These are phyloP conservation scores for Stereum hirsutum DNA, from an alignment of 1,284 basidiomycete genomes.

Conservation along the genomic window DNA sequence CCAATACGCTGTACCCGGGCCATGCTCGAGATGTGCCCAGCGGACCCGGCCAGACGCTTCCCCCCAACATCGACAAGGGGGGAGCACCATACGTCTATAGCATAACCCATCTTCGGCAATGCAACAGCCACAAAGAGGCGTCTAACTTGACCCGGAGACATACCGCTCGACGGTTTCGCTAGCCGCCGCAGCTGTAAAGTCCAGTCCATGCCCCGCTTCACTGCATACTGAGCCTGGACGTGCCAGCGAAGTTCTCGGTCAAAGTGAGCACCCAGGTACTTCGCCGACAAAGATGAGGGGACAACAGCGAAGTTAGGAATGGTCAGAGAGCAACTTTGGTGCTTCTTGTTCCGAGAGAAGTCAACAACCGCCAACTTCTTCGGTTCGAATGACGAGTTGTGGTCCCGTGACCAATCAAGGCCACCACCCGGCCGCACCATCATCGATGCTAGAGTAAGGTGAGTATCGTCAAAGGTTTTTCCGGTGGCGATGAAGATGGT, in stretches of 20 bases:
- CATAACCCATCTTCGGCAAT: background rate
- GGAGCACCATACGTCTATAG: background rate
- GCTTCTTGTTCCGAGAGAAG: background rate
- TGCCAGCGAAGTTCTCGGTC: slow-evolving; percentile 2
- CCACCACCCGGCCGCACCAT: slow-evolving; percentile 3
- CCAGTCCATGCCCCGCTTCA: background rate
- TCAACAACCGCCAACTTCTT: slow-evolving; percentile 5
- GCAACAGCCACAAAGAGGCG: background rate
- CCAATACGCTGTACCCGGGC: background rate
- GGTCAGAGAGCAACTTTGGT: background rate
- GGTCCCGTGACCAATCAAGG: background rate
- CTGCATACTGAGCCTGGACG: background rate
- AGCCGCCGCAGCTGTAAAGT: background rate
- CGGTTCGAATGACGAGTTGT: slow-evolving; percentile 5
- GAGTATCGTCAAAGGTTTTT: background rate
- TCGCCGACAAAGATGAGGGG: background rate
- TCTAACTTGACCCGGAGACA: background rate
- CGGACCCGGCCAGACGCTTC: background rate
- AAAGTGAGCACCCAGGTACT: background rate
- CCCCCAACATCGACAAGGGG: background rate
- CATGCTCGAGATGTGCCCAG: background rate
- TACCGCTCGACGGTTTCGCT: background rate
- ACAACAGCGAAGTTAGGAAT: background rate
- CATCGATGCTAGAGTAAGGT: slow-evolving; percentile 1
- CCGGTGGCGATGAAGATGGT: background rate